Conservation (phyloP, 148 eudicot genomes). For the Nyssa sinensis region DNA sequence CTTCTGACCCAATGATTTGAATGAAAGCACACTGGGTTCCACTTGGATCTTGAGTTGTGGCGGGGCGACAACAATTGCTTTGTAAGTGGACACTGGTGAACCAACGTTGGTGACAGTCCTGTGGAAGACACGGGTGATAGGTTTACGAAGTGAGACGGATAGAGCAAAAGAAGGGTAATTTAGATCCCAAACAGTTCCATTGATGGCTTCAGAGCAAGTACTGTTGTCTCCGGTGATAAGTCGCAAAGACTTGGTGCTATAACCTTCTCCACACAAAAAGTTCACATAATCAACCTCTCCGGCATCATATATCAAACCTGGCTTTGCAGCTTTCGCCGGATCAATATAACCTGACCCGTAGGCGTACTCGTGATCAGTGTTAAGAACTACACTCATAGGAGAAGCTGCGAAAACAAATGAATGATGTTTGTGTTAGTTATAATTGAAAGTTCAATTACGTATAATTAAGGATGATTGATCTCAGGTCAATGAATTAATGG, state of each 20-base stretch:
- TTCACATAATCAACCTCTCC: constrained; percentile 32
- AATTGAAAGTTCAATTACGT: too few species aligned
- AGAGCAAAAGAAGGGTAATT: constrained; percentile 37
- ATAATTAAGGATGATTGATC: too few species aligned
- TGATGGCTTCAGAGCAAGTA: constrained; percentile 18
- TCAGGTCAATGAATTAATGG: too few species aligned
- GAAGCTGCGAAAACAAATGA: not conserved
- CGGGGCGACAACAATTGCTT: not conserved
- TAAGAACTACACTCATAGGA: too few species aligned
- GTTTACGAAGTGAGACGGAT: constrained; percentile 5
- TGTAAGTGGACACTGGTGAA: constrained; percentile 26
- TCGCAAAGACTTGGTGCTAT: not conserved
- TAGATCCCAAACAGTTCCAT: constrained; percentile 20
- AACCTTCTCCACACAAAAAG: not conserved
- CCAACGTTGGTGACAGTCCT: constrained; percentile 50
- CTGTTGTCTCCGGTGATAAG: not conserved
- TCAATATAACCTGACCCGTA: constrained; percentile 49
- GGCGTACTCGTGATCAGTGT: constrained; percentile 32
- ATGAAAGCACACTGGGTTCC: constrained; percentile 23
- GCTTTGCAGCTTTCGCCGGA: constrained; percentile 29
- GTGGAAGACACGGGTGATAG: constrained; percentile 18
- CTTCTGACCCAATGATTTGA: constrained; percentile 23
- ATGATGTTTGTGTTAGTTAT: not conserved
- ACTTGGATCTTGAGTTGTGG: constrained; percentile 21
- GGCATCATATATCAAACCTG: constrained; percentile 42